Evolutionary conservation across 2,329 filamentous ascomycete species (phyloP).

Genomic region (Pleoardoris graminearum): DNA sequence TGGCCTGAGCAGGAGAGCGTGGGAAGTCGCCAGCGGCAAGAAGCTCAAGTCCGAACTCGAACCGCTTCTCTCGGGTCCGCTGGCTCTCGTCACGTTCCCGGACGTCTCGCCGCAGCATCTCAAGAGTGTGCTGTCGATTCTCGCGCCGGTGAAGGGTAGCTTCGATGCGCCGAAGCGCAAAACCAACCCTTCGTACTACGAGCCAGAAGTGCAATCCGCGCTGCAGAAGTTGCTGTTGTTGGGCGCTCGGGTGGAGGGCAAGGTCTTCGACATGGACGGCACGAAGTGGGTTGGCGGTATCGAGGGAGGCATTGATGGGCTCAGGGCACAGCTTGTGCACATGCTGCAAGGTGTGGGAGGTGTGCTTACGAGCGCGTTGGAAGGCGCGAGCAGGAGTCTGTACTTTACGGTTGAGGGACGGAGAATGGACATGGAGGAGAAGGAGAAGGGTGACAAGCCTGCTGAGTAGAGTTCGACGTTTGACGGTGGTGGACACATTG

Average conservation of each 20-base stretch:
- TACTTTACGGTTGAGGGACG: conserved; percentile 88
- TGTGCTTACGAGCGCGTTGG: conserved; percentile 75
- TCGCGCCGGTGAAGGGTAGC: conserved; percentile 67
- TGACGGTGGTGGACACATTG: conserved; percentile 8
- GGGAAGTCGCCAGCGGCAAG: conserved; percentile 54
- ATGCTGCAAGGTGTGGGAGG: conserved; percentile 81
- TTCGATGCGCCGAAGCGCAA: conserved; percentile 80
- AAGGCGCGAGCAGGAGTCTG: conserved; percentile 77
- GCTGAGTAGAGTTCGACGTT: conserved; percentile 23
- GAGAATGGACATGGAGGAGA: conserved; percentile 78
- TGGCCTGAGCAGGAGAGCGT: conserved; percentile 61
- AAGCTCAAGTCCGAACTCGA: conserved; percentile 65
- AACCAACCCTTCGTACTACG: conserved; percentile 79
- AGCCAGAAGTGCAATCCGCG: conserved; percentile 75
- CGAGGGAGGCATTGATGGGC: conserved; percentile 75
- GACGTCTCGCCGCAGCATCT: conserved; percentile 81
- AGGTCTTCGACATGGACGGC: conserved; percentile 76
- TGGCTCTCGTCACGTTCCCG: conserved; percentile 80
- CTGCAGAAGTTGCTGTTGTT: conserved; percentile 85
- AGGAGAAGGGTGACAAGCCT: conserved; percentile 48
- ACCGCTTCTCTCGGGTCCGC: conserved; percentile 77
- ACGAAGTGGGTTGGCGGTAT: conserved; percentile 75
- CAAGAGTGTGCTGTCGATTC: conserved; percentile 75
- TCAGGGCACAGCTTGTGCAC: conserved; percentile 78
- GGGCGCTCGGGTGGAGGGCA: conserved; percentile 83